Conservation (phyloP, 306 rosid genomes). For the Rubus parviflorus region DNA sequence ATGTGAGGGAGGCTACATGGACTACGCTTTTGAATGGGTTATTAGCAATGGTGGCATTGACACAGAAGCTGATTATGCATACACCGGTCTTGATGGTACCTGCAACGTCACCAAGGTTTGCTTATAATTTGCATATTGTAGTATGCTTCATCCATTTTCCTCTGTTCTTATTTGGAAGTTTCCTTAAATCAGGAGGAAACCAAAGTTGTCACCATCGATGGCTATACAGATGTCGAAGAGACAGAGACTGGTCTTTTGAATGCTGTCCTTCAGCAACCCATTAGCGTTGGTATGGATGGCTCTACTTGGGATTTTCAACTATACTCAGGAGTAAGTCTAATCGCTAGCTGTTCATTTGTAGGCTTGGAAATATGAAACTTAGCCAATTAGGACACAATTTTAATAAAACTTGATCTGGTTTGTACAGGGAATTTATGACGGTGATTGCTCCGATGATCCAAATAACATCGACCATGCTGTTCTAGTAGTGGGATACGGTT, state of each 20-base stretch:
- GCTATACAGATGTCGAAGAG: constrained; percentile 57
- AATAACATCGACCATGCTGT: constrained; percentile 74
- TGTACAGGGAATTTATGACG: constrained; percentile 75
- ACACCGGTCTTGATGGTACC: constrained; percentile 48
- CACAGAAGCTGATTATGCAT: constrained; percentile 62
- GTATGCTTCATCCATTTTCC: not conserved
- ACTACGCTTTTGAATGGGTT: constrained; percentile 82
- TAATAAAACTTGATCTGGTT: not conserved
- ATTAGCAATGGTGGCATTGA: constrained; percentile 72
- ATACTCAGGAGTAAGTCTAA: constrained; percentile 60
- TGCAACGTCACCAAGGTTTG: constrained; percentile 61
- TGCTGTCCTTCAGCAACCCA: constrained; percentile 63
- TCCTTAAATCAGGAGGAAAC: constrained; percentile 50
- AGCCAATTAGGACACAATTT: not conserved
- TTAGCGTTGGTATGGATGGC: constrained; percentile 70
- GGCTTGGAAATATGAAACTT: constrained; percentile 1
- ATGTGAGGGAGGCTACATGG: constrained; percentile 76
- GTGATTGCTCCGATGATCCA: constrained; percentile 69
- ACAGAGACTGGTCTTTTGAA: constrained; percentile 57
- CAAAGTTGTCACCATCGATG: constrained; percentile 57
- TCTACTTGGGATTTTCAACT: constrained; percentile 68
- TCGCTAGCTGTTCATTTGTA: not conserved
- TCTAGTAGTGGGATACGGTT: constrained; percentile 70
- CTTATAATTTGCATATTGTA: not conserved
- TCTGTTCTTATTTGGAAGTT: constrained; percentile 3